Evolutionary conservation across 768 basidiomycete genomes (phyloP), one percentile per base, ranked within the genome.

Genomic region (Suillus luteus): DNA sequence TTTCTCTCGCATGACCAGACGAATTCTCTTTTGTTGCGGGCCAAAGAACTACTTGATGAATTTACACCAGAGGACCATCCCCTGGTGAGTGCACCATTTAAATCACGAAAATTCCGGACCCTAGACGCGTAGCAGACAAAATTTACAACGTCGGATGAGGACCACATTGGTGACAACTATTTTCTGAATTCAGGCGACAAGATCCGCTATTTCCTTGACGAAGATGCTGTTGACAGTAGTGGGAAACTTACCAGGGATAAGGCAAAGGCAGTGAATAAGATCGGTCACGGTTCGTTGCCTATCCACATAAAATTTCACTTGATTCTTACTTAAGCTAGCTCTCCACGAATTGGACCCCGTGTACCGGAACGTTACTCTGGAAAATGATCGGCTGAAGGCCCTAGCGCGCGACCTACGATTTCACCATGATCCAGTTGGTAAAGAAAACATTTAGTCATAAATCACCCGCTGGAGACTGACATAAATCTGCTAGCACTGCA

Each of bases 131-230:
- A 3, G 24, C 19, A 95, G 95, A 99, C 95, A 14, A 91, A 87
- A 72, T 99, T 99, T 77, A 92, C 90, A 17, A 95, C 95, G 0
- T 76, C 75, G 6, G 88, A 92, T 64, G 79, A 85, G 63, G 81
- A 88, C 60, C 92, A 95, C 68, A 83, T 94, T 31, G 95, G 95
- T 1, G 95, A 99, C 71, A 87, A 93, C 38, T 99, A 99, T 75
- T 99, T 99, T 71, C 80, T 99, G 55, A 84, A 79, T 37, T 95
- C 93, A 1, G 93, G 94, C 2, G 94, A 98, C 76, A 97, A 97
- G 82, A 93, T 99, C 80, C 88, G 92, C 7, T 99, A 89, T 76
- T 99, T 99, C 76, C 80, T 99, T 51, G 97, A 99, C 73, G 89
- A 93, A 68, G 93, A 90, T 58, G 94, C 96, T 0, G 80, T 97